Percentiles rank a stretch among this genome's conserved stretches.
These are phyloP conservation scores for Russula sp. DNA, from an alignment of 768 basidiomycete genomes.

Conservation along the genomic window DNA sequence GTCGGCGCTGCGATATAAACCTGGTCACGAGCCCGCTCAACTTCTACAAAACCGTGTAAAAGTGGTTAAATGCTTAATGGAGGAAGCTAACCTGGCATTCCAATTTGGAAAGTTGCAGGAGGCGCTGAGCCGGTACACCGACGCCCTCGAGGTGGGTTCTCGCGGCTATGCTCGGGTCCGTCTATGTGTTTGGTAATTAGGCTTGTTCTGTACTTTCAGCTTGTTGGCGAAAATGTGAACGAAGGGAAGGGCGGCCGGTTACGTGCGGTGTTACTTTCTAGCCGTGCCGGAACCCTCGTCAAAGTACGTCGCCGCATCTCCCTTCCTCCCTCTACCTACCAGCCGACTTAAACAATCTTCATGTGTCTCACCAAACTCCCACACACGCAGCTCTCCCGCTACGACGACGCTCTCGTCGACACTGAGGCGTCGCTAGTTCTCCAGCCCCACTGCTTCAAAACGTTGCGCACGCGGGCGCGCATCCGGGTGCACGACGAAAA, in stretches of 20 bases:
- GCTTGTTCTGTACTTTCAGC: slow-evolving; percentile 31
- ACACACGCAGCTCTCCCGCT: slow-evolving; percentile 44
- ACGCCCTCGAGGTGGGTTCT: slow-evolving; percentile 55
- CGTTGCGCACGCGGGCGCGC: slow-evolving; percentile 77
- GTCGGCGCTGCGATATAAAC: slow-evolving; percentile 70
- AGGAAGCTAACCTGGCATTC: slow-evolving; percentile 76
- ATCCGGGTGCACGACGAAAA: slow-evolving; percentile 68
- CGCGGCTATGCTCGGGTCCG: no score
- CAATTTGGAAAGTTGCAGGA: slow-evolving; percentile 51
- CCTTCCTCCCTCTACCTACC: slow-evolving; percentile 8
- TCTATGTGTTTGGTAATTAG: background rate
- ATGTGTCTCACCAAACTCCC: background rate
- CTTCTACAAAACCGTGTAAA: slow-evolving; percentile 71
- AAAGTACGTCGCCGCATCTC: slow-evolving; percentile 41
- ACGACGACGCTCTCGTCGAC: slow-evolving; percentile 60
- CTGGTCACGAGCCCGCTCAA: slow-evolving; percentile 63
- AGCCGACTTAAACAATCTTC: background rate
- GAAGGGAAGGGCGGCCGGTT: slow-evolving; percentile 78
- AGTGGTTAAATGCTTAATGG: slow-evolving; percentile 75
- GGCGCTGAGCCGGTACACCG: slow-evolving; percentile 61
- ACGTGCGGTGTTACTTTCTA: slow-evolving; percentile 71
- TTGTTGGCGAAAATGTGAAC: slow-evolving; percentile 56
- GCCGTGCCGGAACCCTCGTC: slow-evolving; percentile 72
- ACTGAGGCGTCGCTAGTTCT: slow-evolving; percentile 61
- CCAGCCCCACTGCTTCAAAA: slow-evolving; percentile 68